A percentile compares a stretch with the other conserved stretches of the same genome.
phyloP scores from a whole-genome alignment of 139 green algal genomes.

The Coccomyxa sp. region DNA sequence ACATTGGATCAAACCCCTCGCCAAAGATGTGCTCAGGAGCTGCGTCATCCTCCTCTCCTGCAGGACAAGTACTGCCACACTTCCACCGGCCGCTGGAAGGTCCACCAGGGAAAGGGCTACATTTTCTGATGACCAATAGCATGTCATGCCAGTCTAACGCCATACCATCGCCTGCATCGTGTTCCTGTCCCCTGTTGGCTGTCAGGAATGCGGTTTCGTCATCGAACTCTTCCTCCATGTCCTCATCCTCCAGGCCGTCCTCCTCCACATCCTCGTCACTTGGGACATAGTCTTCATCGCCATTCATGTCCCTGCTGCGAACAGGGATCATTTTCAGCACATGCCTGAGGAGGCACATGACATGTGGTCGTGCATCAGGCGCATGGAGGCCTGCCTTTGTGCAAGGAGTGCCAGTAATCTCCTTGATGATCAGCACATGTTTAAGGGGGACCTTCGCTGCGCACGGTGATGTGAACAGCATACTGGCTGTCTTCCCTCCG shows the following conservation, averaged over 20 bases:
- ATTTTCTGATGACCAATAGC: not conserved
- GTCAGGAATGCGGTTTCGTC: not conserved
- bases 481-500: too few relatives aligned
- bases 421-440: not conserved
- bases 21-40: not conserved
- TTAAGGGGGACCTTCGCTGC: not conserved
- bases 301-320: not conserved
- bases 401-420: not conserved
- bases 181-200: not conserved
- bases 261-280: conserved; percentile 6
- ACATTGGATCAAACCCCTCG: not conserved
- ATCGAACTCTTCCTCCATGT: not conserved
- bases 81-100: not conserved
- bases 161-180: conserved; percentile 1
- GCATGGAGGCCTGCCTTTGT: too few relatives aligned
- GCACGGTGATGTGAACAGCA: too few relatives aligned
- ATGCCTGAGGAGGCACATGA: not conserved
- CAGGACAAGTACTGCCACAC: not conserved
- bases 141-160: not conserved
- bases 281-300: not conserved
- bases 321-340: not conserved
- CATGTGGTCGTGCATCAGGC: not conserved
- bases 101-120: not conserved
- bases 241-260: conserved; percentile 5
- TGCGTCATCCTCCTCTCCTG: conserved; percentile 19